Evolutionary conservation across 75 land plant species (phyloP).

Genomic region (Ceratopteris richardii): DNA sequence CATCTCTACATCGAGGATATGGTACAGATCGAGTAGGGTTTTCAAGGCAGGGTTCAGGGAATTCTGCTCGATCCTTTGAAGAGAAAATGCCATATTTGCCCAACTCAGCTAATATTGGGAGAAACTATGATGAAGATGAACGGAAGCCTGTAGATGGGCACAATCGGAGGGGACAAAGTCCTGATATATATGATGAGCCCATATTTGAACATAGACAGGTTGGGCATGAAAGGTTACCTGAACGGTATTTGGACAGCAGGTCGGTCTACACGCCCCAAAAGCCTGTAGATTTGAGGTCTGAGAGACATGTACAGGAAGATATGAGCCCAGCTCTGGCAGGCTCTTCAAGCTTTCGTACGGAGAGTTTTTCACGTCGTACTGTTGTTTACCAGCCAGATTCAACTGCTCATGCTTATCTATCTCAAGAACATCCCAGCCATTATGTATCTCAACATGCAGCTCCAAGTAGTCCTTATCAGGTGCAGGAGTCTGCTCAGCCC

Average conservation of each 20-base stretch:
- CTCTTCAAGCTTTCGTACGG: neutral
- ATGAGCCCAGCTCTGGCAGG: neutral
- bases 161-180: constrained; percentile 26
- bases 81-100: constrained; percentile 58
- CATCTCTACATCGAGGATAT: constrained; percentile 20
- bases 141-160: constrained; percentile 78
- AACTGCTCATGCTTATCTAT: neutral
- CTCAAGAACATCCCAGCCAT: neutral
- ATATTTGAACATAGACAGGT: constrained; percentile 21
- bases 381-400: neutral
- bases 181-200: constrained; percentile 26
- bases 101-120: constrained; percentile 51
- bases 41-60: constrained; percentile 26
- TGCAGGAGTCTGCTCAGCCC: too few relatives aligned
- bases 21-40: constrained; percentile 37
- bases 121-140: constrained; percentile 95
- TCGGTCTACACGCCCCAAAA: neutral
- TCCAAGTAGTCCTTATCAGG: too few relatives aligned
- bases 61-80: constrained; percentile 41
- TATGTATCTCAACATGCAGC: neutral
- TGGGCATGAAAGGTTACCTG: constrained; percentile 13
- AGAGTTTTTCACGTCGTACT: neutral
- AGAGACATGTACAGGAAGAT: neutral
- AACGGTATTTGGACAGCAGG: constrained; percentile 16
- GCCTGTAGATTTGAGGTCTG: neutral